These are phyloP conservation scores for Firmiana major DNA, from an alignment of 345 rosid species.

Conservation along the genomic window DNA sequence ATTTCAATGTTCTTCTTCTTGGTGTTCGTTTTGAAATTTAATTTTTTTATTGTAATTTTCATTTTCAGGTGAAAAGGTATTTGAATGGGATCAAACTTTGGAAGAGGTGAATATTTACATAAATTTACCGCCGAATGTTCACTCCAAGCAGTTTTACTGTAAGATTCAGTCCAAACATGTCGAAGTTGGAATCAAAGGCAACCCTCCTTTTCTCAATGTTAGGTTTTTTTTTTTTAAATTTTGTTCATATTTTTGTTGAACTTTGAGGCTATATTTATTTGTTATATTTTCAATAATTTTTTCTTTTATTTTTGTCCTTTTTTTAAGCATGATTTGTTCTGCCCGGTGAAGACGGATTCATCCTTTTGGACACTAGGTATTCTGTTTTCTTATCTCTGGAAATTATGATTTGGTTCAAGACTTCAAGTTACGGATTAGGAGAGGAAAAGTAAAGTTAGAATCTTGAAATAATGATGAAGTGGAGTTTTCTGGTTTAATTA, in stretches of 20 bases:
- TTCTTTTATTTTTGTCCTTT: not conserved
- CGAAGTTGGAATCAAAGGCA: conserved; percentile 93
- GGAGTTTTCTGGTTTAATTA: not conserved
- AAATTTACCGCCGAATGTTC: conserved; percentile 62
- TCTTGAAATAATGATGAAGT: not conserved
- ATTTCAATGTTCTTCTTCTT: not conserved
- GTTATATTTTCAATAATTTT: not conserved
- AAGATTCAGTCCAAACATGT: conserved; percentile 79
- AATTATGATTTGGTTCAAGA: not conserved
- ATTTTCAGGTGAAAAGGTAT: conserved; percentile 60
- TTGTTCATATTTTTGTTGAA: not conserved
- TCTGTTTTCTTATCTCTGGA: not conserved
- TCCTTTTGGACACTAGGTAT: conserved; percentile 91
- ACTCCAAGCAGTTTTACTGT: conserved; percentile 71
- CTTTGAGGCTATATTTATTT: not conserved
- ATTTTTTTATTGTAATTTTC: not conserved
- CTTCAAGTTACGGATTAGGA: not conserved
- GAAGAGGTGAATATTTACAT: conserved; percentile 86
- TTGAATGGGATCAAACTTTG: conserved; percentile 94
- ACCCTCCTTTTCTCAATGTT: conserved; percentile 89
- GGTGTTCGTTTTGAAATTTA: not conserved
- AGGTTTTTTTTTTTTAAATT: conserved; percentile 13
- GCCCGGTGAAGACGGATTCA: conserved; percentile 81
- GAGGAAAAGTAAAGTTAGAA: not conserved
- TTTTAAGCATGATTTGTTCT: conserved; percentile 64